phyloP scores from a whole-genome alignment of 495 filamentous ascomycete genomes.

The Trichocladium antarcticum region DNA sequence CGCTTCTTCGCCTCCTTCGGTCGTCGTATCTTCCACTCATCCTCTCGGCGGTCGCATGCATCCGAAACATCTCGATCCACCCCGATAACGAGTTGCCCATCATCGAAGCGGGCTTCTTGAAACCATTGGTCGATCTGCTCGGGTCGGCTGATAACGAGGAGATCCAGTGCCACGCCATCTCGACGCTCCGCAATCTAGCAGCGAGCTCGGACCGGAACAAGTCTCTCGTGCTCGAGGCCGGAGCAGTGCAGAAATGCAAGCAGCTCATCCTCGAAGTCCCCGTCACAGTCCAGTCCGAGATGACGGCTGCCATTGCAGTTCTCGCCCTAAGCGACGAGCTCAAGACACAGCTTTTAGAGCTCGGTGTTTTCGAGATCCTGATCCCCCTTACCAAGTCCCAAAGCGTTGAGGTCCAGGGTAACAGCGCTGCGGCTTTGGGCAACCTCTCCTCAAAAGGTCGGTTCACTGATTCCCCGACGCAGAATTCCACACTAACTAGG shows the following conservation, averaged over 20 bases:
- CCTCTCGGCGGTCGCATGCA: conserved; percentile 92
- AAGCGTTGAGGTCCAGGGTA: conserved; percentile 96
- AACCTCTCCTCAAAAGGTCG: conserved; percentile 95
- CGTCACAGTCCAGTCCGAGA: conserved; percentile 91
- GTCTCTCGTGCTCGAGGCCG: conserved; percentile 86
- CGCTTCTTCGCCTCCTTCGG: conserved; percentile 79
- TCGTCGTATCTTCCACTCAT: conserved; percentile 93
- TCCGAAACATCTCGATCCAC: conserved; percentile 97
- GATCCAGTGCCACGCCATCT: conserved; percentile 97
- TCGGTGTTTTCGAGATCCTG: conserved; percentile 92
- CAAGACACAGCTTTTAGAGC: conserved; percentile 78
- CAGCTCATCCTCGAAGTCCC: conserved; percentile 89
- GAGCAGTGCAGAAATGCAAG: conserved; percentile 97
- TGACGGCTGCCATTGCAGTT: conserved; percentile 98
- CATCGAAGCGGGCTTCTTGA: conserved; percentile 92
- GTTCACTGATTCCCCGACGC: conserved; percentile 7
- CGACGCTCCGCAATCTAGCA: conserved; percentile 87
- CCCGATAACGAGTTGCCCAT: conserved; percentile 99
- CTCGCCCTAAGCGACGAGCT: conserved; percentile 91
- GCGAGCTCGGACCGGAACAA: conserved; percentile 97
- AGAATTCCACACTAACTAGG: background rate
- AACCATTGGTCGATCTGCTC: conserved; percentile 83
- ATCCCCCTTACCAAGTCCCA: conserved; percentile 91
- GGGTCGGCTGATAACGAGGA: conserved; percentile 96
- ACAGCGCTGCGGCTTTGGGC: conserved; percentile 89